A percentile compares a stretch with the other conserved stretches of the same genome.
Conservation (phyloP, 257 asterid species). For the Solanum acaule region DNA sequence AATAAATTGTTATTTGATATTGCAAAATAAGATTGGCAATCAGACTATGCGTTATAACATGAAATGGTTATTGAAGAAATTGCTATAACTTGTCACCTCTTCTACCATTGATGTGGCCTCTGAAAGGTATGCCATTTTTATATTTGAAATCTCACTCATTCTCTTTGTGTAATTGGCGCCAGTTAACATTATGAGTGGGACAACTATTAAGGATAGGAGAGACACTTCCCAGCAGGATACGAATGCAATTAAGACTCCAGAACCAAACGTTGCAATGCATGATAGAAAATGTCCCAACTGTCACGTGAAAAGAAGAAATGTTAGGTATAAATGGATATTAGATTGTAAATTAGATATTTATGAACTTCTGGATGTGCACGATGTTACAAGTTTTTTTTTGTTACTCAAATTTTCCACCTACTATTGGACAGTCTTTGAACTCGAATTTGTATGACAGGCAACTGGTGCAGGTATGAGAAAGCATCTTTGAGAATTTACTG, state of each 20-base stretch:
- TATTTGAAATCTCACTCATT: slow-evolving; percentile 52
- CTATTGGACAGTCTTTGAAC: background rate
- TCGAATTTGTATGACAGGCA: background rate
- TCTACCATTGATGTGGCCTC: slow-evolving; percentile 76
- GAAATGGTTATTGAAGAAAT: background rate
- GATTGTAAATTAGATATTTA: background rate
- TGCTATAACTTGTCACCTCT: slow-evolving; percentile 38
- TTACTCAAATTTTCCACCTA: background rate
- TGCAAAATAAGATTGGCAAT: background rate
- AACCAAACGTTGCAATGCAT: slow-evolving; percentile 63
- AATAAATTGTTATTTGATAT: background rate
- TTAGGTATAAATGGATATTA: slow-evolving; percentile 8
- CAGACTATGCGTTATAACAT: background rate
- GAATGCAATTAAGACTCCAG: slow-evolving; percentile 65
- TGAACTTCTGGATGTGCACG: background rate
- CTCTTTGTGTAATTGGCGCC: slow-evolving; percentile 66
- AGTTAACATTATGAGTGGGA: slow-evolving; percentile 57
- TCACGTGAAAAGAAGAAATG: slow-evolving; percentile 5
- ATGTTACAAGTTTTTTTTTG: background rate
- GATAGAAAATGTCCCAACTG: slow-evolving; percentile 82
- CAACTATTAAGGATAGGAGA: slow-evolving; percentile 58
- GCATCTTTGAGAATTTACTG: background rate
- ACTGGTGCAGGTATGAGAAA: background rate
- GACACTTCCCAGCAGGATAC: slow-evolving; percentile 81
- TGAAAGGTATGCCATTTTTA: slow-evolving; percentile 48